These are phyloP conservation scores for Mrakia blollopis DNA, from an alignment of 768 basidiomycete genomes.

Conservation along the genomic window DNA sequence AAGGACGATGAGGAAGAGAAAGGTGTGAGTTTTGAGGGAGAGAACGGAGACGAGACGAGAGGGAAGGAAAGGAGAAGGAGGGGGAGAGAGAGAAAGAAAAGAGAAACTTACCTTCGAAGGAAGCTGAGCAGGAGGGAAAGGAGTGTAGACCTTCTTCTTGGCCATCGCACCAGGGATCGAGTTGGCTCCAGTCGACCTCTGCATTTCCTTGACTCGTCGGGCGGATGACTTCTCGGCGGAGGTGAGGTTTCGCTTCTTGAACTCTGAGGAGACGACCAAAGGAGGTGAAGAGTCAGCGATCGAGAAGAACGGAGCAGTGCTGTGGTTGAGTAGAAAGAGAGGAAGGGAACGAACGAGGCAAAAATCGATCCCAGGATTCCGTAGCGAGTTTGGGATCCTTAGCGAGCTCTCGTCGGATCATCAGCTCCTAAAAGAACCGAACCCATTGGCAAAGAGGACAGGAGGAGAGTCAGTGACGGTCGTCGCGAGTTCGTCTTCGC, in stretches of 20 bases:
- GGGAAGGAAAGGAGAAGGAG: too few relatives aligned
- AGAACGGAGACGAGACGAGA: not conserved
- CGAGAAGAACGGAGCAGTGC: not conserved
- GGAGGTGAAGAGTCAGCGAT: not conserved
- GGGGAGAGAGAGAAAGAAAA: not conserved
- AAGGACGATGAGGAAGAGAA: not conserved
- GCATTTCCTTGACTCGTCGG: conserved; percentile 58
- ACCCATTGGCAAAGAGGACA: not conserved
- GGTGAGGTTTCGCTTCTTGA: conserved; percentile 85
- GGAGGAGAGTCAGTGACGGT: not conserved
- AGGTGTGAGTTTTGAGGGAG: not conserved
- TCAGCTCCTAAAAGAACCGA: conserved; percentile 65
- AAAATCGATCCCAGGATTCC: conserved; percentile 95
- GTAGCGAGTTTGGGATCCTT: conserved; percentile 93
- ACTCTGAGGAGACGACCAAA: conserved; percentile 48
- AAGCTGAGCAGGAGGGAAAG: conserved; percentile 91
- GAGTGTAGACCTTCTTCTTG: conserved; percentile 91
- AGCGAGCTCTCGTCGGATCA: conserved; percentile 95
- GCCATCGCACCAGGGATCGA: conserved; percentile 48
- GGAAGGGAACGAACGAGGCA: conserved; percentile 55
- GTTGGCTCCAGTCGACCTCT: not conserved
- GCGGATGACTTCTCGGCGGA: conserved; percentile 88
- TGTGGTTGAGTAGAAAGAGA: not conserved
- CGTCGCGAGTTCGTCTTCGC: not conserved
- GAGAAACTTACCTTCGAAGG: conserved; percentile 71